Base-by-base conservation (phyloP, 2,329 filamentous ascomycete species). In the Plenodomus tracheiphilus region DNA sequence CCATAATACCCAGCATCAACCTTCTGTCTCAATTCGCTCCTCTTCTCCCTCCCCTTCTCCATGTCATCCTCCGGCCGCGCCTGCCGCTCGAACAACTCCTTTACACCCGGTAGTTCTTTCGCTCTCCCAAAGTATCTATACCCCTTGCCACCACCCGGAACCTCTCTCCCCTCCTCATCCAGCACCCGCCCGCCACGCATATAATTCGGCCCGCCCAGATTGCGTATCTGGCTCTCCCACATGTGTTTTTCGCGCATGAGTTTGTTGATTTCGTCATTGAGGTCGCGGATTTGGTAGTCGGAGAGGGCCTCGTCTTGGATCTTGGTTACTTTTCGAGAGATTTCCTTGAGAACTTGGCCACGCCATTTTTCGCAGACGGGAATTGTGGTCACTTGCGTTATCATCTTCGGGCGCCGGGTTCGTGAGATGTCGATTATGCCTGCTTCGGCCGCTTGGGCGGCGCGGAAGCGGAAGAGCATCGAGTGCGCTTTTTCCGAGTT, bases 231-330 rank as follows among this genome's bases (percentile, higher is more conserved):
- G 62, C 94, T 85, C 79, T 99, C 94, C 94, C 94, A 99, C 83
- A 96, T 92, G 81, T 95, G 91, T 76, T 99, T 99, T 79, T 99
- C 94, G 57, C 91, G 86, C 90, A 99, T 97, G 54, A 96, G 82
- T 77, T 96, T 96, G 80, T 99, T 99, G 80, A 99, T 96, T 76
- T 99, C 94, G 74, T 99, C 94, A 77, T 99, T 99, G 70, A 99
- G 80, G 75, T 99, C 94, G 67, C 94, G 87, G 73, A 99, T 91
- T 79, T 97, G 94, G 78, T 89, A 97, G 80, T 99, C 94, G 75
- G 85, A 91, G n/a, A 99, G 81, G 39, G 87, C 86, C 8, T 84
- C 79, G 64, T 99, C 94, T 73, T 99, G 94, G 76, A 99, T 97
- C 69, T 89, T 89, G 56, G 91, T 91, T 49, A 99, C 91, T 75